Conservation (phyloP, 2,329 filamentous ascomycete species). For the Clonostachys solani region DNA sequence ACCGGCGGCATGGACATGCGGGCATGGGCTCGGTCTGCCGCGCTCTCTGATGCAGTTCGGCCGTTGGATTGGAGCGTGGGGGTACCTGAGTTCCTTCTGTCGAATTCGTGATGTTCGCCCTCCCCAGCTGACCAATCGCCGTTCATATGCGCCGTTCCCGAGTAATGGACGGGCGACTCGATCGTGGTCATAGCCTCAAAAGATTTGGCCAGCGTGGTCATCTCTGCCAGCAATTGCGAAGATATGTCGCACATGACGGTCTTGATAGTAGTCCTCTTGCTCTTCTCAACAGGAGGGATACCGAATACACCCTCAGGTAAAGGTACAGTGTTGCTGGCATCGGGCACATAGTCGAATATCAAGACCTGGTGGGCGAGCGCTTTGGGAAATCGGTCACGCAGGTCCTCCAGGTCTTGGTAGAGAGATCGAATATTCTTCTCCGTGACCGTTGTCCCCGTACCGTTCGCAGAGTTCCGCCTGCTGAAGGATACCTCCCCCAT, state of each 20-base stretch:
- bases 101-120: too few species aligned
- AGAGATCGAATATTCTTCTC: slow-evolving; percentile 56
- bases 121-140: slow-evolving; percentile 13
- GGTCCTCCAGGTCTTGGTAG: slow-evolving; percentile 63
- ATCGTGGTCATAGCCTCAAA: slow-evolving; percentile 71
- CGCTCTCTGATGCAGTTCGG: slow-evolving; percentile 47
- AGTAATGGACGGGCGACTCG: slow-evolving; percentile 65
- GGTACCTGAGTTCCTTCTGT: slow-evolving; percentile 19
- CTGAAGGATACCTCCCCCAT: slow-evolving; percentile 49
- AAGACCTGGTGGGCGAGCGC: slow-evolving; percentile 75
- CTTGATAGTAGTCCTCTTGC: slow-evolving; percentile 75
- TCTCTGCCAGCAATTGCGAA: slow-evolving; percentile 67
- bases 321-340: slow-evolving; percentile 41
- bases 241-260: slow-evolving; percentile 78
- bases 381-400: slow-evolving; percentile 70
- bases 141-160: slow-evolving; percentile 30
- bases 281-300: slow-evolving; percentile 64
- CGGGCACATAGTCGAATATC: slow-evolving; percentile 67
- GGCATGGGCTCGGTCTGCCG: slow-evolving; percentile 54
- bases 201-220: slow-evolving; percentile 69
- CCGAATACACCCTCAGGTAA: slow-evolving; percentile 65
- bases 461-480: slow-evolving; percentile 49
- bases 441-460: slow-evolving; percentile 40
- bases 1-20: slow-evolving; percentile 82
- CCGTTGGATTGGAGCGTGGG: slow-evolving; percentile 29